Evolutionary conservation across 768 basidiomycete species (phyloP).

Genomic region (Leccinellum luteum): DNA sequence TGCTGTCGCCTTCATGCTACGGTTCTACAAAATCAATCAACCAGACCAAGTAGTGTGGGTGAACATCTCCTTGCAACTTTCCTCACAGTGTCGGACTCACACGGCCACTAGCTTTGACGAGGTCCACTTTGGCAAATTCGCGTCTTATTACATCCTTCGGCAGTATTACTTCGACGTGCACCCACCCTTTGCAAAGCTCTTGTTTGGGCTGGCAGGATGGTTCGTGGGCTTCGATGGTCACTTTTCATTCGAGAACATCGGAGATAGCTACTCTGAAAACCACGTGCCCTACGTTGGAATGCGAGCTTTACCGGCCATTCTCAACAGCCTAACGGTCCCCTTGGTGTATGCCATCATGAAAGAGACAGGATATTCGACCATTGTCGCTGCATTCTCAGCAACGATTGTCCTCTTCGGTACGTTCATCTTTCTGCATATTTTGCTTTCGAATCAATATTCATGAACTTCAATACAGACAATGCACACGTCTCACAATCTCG

Average conservation of each 20-base stretch:
- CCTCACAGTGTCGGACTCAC: slow-evolving; percentile 5
- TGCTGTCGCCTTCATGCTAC: slow-evolving; percentile 72
- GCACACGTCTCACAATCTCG: slow-evolving; percentile 96
- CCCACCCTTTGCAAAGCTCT: slow-evolving; percentile 93
- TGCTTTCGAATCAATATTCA: slow-evolving; percentile 1
- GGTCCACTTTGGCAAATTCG: slow-evolving; percentile 98
- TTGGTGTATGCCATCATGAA: slow-evolving; percentile 97
- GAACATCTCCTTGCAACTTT: neutral
- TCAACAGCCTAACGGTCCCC: slow-evolving; percentile 88
- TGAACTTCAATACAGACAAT: slow-evolving; percentile 60
- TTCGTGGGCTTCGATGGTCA: slow-evolving; percentile 94
- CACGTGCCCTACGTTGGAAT: slow-evolving; percentile 94
- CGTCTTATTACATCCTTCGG: slow-evolving; percentile 86
- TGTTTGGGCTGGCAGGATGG: slow-evolving; percentile 94
- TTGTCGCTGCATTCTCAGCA: slow-evolving; percentile 90
- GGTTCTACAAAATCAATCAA: slow-evolving; percentile 93
- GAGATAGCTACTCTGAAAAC: slow-evolving; percentile 82
- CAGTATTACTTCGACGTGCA: slow-evolving; percentile 99
- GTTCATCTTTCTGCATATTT: slow-evolving; percentile 27
- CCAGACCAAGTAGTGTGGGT: slow-evolving; percentile 94
- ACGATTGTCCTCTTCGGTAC: slow-evolving; percentile 82
- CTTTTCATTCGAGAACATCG: slow-evolving; percentile 93
- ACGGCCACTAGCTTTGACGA: slow-evolving; percentile 76
- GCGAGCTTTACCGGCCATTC: slow-evolving; percentile 86
- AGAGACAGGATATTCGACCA: slow-evolving; percentile 92